Conservation (phyloP, 2,329 filamentous ascomycete genomes). For the Sporothrix curviconia region DNA sequence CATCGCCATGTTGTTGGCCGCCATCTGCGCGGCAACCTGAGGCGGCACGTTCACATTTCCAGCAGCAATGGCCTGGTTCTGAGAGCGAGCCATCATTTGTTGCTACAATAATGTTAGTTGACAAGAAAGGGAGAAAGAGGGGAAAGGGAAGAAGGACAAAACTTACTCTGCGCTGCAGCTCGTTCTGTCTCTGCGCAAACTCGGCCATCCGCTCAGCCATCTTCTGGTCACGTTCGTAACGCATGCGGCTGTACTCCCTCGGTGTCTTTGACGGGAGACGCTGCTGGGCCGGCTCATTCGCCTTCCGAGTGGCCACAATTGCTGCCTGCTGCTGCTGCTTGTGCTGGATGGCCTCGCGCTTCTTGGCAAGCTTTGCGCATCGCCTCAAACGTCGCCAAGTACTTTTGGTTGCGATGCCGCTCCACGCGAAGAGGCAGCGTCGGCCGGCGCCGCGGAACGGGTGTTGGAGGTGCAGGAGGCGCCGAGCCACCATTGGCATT, state of each 20-base stretch:
- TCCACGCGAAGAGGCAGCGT: conserved; percentile 82
- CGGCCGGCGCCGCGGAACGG: conserved; percentile 55
- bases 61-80: conserved; percentile 15
- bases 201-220: conserved; percentile 54
- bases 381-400: conserved; percentile 82
- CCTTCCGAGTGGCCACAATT: conserved; percentile 75
- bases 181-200: conserved; percentile 54
- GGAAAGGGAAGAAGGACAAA: not conserved
- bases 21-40: conserved; percentile 39
- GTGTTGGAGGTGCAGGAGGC: conserved; percentile 31
- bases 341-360: conserved; percentile 75
- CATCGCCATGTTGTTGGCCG: conserved; percentile 26
- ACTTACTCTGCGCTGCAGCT: conserved; percentile 50
- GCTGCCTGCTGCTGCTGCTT: conserved; percentile 79
- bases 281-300: conserved; percentile 55
- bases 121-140: not conserved
- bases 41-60: conserved; percentile 24
- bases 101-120: conserved; percentile 21
- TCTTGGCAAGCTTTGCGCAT: conserved; percentile 95
- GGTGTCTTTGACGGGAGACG: conserved; percentile 63
- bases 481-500: conserved; percentile 17
- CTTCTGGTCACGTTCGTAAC: conserved; percentile 75
- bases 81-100: conserved; percentile 18
- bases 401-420: conserved; percentile 75
- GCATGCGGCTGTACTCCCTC: conserved; percentile 81